These are phyloP conservation scores for Peterozyma xylosa DNA, from an alignment of 805 yeast genomes.

Conservation along the genomic window DNA sequence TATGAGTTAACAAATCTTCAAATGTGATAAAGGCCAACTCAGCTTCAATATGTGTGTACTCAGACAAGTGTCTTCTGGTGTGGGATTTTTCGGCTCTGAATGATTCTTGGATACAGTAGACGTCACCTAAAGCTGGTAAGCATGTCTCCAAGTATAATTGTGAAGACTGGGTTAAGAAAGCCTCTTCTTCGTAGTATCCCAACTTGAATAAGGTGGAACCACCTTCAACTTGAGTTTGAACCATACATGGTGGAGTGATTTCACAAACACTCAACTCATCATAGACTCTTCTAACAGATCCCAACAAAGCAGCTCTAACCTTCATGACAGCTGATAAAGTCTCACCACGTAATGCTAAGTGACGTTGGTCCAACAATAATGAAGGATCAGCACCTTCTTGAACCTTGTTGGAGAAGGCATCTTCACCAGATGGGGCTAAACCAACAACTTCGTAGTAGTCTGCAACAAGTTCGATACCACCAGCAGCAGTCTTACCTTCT, in stretches of 20 bases:
- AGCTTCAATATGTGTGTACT: slow-evolving; percentile 94
- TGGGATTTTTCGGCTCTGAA: slow-evolving; percentile 99
- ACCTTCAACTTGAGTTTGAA: slow-evolving; percentile 98
- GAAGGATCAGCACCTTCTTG: slow-evolving; percentile 94
- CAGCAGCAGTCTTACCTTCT: slow-evolving; percentile 96
- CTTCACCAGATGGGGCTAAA: slow-evolving; percentile 94
- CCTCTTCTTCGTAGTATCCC: slow-evolving; percentile 95
- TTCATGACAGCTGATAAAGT: slow-evolving; percentile 87
- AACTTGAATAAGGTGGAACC: slow-evolving; percentile 92
- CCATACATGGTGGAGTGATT: slow-evolving; percentile 99
- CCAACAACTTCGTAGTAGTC: slow-evolving; percentile 89
- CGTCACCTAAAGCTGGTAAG: slow-evolving; percentile 94
- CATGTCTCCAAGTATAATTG: slow-evolving; percentile 96
- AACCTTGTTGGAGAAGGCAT: slow-evolving; percentile 88
- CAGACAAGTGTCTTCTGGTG: slow-evolving; percentile 95
- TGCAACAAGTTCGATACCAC: slow-evolving; percentile 88
- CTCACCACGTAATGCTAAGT: slow-evolving; percentile 94
- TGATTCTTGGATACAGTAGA: slow-evolving; percentile 94
- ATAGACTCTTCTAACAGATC: slow-evolving; percentile 69
- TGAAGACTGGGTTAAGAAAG: slow-evolving; percentile 92
- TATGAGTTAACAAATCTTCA: slow-evolving; percentile 78
- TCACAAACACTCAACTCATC: slow-evolving; percentile 70
- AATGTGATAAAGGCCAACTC: slow-evolving; percentile 85
- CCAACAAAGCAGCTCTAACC: slow-evolving; percentile 79
- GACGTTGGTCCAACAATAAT: slow-evolving; percentile 88